Evolutionary conservation across 2,329 filamentous ascomycete species (phyloP), one percentile per base, ranked within the genome.

Genomic region (Xylaria sp.): DNA sequence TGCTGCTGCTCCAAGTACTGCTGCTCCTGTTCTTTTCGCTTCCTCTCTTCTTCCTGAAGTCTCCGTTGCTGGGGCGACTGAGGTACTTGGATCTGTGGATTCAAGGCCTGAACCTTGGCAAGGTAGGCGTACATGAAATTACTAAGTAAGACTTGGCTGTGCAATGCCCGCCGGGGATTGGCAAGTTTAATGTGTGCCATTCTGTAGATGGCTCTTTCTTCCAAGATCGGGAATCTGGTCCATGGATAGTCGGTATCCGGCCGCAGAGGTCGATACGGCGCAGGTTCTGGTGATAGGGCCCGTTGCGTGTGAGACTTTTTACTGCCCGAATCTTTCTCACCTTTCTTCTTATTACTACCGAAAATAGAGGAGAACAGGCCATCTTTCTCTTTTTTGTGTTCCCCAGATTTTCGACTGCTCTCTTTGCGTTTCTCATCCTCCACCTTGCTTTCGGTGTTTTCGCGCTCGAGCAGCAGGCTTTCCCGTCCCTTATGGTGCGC

Each of bases 121-220:
- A 99, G 83, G 73, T 99, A 99, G 59, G 92, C 94, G 77, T 99
- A 99, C 94, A 99, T 99, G 76, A 99, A 99, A 74, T 99, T 99
- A 76, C 92, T 97, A 66, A 99, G 83, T 60, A 99, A 80, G 19
- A 99, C 94, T 74, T 99, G 94, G 61, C 93, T 97, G 71, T 96
- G 89, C 55, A 99, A 78, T 47, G 93, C 90, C 58, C 94, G 88
- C 50, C 93, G 87, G 44, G 94, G 94, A 71, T 99, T 97, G n/a
- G 94, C 94, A 62, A 99, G 84, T 75, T 99, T 99, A 76, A 97
- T 95, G 73, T 99, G 94, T 16, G 94, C 94, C 91, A 99, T 96
- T 62, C 94, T 86, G 75, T 99, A 99, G 61, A 99, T 99, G 18
- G 94, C 94, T 60, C 94, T 84, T 77, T 99, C 94, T 74, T 97